A percentile compares a stretch with the other conserved stretches of the same genome.
Evolutionary conservation across 2,329 filamentous ascomycete species (phyloP).

Genomic region (Fusarium continuum): DNA sequence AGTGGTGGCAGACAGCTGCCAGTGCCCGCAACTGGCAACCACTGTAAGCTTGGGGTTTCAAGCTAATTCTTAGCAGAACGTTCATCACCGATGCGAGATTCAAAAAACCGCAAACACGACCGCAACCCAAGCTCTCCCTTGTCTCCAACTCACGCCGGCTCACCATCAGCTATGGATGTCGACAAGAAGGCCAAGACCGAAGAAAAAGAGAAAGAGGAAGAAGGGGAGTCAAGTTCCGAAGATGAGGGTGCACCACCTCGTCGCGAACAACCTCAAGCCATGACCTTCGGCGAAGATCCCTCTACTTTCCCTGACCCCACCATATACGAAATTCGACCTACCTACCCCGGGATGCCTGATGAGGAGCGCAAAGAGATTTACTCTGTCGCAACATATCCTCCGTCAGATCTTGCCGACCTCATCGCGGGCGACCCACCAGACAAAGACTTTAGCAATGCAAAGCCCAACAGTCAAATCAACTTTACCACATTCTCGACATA

Average conservation of each 20-base stretch:
- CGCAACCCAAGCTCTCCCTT: conserved; percentile 67
- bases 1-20: not conserved
- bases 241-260: conserved; percentile 69
- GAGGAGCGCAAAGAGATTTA: conserved; percentile 90
- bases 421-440: conserved; percentile 92
- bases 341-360: conserved; percentile 78
- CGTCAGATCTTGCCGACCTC: conserved; percentile 80
- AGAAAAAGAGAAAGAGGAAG: conserved; percentile 44
- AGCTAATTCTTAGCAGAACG: conserved; percentile 53
- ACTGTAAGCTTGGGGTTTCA: not conserved
- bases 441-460: conserved; percentile 93
- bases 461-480: conserved; percentile 92
- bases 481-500: conserved; percentile 93
- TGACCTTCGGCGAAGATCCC: conserved; percentile 92
- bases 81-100: conserved; percentile 63
- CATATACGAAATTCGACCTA: conserved; percentile 87
- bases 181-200: conserved; percentile 59
- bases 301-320: conserved; percentile 92
- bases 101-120: conserved; percentile 60
- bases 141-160: conserved; percentile 62
- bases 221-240: conserved; percentile 63
- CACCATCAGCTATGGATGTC: conserved; percentile 66
- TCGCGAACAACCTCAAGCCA: conserved; percentile 75
- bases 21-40: conserved; percentile 12
- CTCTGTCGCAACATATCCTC: conserved; percentile 85